Evolutionary conservation across 176 grass and related monocot species (phyloP), one percentile per base, ranked within the genome.

Genomic region (Triticum urartu): DNA sequence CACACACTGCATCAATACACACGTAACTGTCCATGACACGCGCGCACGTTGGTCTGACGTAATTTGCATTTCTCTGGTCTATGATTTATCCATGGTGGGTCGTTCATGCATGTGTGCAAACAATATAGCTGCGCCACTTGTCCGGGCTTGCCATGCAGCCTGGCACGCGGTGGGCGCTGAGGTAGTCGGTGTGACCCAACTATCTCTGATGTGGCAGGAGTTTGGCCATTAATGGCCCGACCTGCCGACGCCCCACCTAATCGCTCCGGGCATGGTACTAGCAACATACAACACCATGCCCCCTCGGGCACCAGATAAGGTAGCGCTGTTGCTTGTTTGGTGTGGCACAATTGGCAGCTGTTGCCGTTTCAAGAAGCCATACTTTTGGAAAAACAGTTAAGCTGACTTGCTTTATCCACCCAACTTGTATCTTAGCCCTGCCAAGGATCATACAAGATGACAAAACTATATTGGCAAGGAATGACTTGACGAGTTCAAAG

Each of bases 391-490:
- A 68, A 40, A 34, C 30, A 4, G 4, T 71, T 48, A 68, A 18
- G 56, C 5, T 47, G 78, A 72, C 77, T 72, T 86, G 35, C 77
- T 80, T 42, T 80, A 11, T 72, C 33, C 8, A n/a, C 36, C 13
- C 22, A 48, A 63, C 4, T 86, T 86, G 13, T 80, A 14, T 5
- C 32, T 64, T 86, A 24, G 39, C 25, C 7, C 56, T 62, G 18
- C 77, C 50, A n/a, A 67, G 10, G 48, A 20, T 66, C 28, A n/a
- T 25, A 18, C 28, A 11, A 48, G 43, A 75, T 75, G 43, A 30
- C 43, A 75, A 75, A 75, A 75, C 24, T 54, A 54, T 76, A 20
- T 52, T 8, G 10, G 73, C 73, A 76, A 56, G 26, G 25, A 81
- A 36, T 76, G 52, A 77, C 30, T 77, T 56, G 12, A 38, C 66